Evolutionary conservation across 129 eudicot genomes (phyloP), one percentile per base, ranked within the genome.

Genomic region (Dittrichia graveolens): DNA sequence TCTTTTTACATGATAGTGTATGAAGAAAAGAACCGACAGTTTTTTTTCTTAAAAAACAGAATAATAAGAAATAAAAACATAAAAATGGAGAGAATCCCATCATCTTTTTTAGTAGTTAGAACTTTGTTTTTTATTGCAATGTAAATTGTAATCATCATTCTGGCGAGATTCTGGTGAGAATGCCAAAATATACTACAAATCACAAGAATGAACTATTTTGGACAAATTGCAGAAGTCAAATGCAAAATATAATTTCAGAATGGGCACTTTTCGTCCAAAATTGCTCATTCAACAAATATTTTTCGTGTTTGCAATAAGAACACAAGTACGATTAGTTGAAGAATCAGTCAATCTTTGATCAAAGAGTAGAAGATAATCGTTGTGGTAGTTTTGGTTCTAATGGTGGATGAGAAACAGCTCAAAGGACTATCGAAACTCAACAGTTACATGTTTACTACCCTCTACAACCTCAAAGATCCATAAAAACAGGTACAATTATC

Each of bases 321-420:
- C 15, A 9, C 7, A 71, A 41, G 65, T 5, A 70, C 5, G 12
- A 39, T 53, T 1, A 19, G 43, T 56, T 42, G 24, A 31, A 56
- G 50, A 71, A 18, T 24, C 54, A 39, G 48, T 50, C 46, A 5
- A 14, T 14, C 14, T 1, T 42, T 16, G 49, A 8, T 31, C 12
- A 41, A 55, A 41, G 56, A 12, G 56, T 2, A 44, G 2, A 57
- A 31, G 44, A 24, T 72, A 31, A 46, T 14, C 1, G 1, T 44
- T 60, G 34, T 44, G 56, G 41, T 50, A 31, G 3, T 24, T 71
- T 24, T 58, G 31, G 42, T 72, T 72, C 46, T 37, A 59, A 44
- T 6, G 41, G 10, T 72, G 47, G 47, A 72, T 45, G 69, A 60
- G 77, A 61, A 60, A 73, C 12, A 52, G 77, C 69, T 73, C 24